These are phyloP conservation scores for Conticribra guillardii DNA, from an alignment of 108 stramenopile species.

Conservation along the genomic window DNA sequence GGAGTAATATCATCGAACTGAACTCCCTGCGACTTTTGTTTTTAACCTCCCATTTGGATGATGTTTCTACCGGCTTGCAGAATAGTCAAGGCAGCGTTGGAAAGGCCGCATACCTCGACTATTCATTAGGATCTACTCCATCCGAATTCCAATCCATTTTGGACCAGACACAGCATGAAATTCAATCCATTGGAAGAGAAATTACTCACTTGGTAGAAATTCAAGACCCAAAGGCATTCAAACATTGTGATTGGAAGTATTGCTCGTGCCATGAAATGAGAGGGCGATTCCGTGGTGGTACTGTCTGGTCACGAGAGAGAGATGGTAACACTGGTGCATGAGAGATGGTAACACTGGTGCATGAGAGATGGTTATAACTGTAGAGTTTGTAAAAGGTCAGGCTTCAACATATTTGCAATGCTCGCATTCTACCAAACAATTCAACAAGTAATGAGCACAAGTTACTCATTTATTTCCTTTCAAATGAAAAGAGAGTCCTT, in stretches of 20 bases:
- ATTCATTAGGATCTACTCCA: slow-evolving; percentile 62
- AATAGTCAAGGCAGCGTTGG: slow-evolving; percentile 19
- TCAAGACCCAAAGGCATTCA: slow-evolving; percentile 73
- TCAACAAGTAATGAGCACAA: too few relatives aligned
- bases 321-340: too few relatives aligned
- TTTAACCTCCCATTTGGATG: slow-evolving; percentile 61
- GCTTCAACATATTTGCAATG: too few relatives aligned
- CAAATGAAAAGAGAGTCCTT: too few relatives aligned
- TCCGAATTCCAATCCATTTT: slow-evolving; percentile 46
- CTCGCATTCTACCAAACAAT: too few relatives aligned
- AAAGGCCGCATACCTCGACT: slow-evolving; percentile 64
- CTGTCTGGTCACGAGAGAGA: slow-evolving; percentile 48
- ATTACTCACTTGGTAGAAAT: slow-evolving; percentile 64
- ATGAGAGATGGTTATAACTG: too few relatives aligned
- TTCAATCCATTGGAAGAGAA: slow-evolving; percentile 53
- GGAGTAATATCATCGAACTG: slow-evolving; percentile 48
- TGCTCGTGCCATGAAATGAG: slow-evolving; percentile 85
- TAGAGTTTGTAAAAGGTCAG: too few relatives aligned
- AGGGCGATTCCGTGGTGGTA: slow-evolving; percentile 60
- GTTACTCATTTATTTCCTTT: too few relatives aligned
- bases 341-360: too few relatives aligned
- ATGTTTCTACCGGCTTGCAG: slow-evolving; percentile 13
- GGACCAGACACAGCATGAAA: slow-evolving; percentile 53
- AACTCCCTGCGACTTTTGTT: slow-evolving; percentile 72
- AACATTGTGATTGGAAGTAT: slow-evolving; percentile 82